A percentile compares a stretch with the other conserved stretches of the same genome.
These are phyloP conservation scores for Hypoxylon sp. DNA, from an alignment of 2,329 filamentous ascomycete genomes.

Conservation along the genomic window DNA sequence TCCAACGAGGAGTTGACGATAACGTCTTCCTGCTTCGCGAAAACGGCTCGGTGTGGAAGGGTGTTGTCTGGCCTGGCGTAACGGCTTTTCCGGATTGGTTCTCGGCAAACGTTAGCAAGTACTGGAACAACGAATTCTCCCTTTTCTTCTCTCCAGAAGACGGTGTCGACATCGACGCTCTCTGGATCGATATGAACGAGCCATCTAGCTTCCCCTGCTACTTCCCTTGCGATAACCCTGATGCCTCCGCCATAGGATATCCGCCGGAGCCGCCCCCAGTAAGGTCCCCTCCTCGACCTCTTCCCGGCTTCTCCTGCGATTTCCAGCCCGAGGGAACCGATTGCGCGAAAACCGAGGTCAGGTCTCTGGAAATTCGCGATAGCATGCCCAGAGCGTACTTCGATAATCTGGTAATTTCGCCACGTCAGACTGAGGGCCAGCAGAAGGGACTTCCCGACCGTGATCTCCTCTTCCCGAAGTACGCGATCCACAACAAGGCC, in stretches of 20 bases:
- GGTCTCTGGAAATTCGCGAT: constrained; percentile 46
- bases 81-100: constrained; percentile 86
- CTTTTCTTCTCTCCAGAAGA: constrained; percentile 73
- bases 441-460: constrained; percentile 72
- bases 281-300: constrained; percentile 71
- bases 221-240: constrained; percentile 69
- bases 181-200: constrained; percentile 83
- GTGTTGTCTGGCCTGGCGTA: constrained; percentile 84
- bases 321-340: constrained; percentile 72
- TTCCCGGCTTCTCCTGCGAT: constrained; percentile 77
- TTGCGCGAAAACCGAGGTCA: constrained; percentile 53
- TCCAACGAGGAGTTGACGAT: constrained; percentile 60
- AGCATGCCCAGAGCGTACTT: constrained; percentile 51
- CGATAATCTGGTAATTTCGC: constrained; percentile 38
- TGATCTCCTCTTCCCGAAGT: constrained; percentile 75
- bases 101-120: constrained; percentile 71
- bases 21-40: constrained; percentile 63
- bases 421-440: constrained; percentile 55
- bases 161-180: constrained; percentile 81
- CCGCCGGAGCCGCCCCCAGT: constrained; percentile 76
- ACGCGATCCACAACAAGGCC: constrained; percentile 74
- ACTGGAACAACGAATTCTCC: constrained; percentile 78
- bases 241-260: constrained; percentile 57
- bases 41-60: constrained; percentile 71
- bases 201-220: constrained; percentile 63